phyloP scores from a whole-genome alignment of 441 rosid species.

The Mallotus japonicus region DNA sequence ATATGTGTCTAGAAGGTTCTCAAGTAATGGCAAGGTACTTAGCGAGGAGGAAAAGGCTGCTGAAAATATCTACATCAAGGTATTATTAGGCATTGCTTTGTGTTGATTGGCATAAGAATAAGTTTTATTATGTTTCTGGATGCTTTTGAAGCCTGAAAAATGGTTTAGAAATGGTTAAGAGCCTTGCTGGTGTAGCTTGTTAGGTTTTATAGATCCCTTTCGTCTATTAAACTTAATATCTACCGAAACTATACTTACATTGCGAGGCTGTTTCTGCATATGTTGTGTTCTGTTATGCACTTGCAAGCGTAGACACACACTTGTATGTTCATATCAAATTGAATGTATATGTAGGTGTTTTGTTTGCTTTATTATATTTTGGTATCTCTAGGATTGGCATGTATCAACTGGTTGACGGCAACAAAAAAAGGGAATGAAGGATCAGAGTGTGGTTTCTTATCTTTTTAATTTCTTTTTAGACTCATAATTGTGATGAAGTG shows the following conservation, averaged over 20 bases:
- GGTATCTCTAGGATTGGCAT: background rate
- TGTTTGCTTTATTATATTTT: background rate
- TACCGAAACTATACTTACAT: too few relatives aligned
- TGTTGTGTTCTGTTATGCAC: background rate
- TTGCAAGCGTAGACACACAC: background rate
- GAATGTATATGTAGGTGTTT: background rate
- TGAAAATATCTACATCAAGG: constrained; percentile 90
- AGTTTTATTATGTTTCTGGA: too few relatives aligned
- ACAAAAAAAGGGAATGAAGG: background rate
- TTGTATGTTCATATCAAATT: background rate
- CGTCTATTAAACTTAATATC: background rate
- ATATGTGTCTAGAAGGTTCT: constrained; percentile 61
- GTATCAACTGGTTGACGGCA: background rate
- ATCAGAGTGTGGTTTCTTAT: background rate
- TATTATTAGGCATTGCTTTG: constrained; percentile 12
- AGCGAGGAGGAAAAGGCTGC: constrained; percentile 96
- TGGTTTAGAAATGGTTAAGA: too few relatives aligned
- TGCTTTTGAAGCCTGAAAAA: too few relatives aligned
- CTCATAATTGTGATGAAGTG: background rate
- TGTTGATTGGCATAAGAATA: too few relatives aligned
- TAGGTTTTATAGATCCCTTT: background rate
- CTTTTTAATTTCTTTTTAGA: background rate
- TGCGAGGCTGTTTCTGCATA: background rate
- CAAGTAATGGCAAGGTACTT: constrained; percentile 67
- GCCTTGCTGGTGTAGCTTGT: background rate